Base-by-base conservation (phyloP, 139 green algal genomes). In the Prasinococcaceae sp. region DNA sequence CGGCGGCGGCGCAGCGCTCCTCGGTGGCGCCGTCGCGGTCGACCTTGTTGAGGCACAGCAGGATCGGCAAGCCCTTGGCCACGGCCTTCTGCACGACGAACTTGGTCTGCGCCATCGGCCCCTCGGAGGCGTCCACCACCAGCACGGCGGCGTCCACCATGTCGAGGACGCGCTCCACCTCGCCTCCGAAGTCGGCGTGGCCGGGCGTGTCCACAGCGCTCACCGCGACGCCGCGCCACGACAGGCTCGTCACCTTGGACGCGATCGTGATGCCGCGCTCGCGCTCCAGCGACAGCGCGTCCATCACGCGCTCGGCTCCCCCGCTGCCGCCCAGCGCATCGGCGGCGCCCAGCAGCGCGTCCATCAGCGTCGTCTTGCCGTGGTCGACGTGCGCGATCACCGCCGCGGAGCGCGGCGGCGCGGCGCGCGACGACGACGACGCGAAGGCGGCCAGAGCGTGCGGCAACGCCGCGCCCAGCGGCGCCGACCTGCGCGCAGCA, bases 371-470 rank as follows among this genome's bases (percentile, higher is more conserved):
- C 1, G 83, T 94, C 73, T 95, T 95, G 47, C 86, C 86, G 61
- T 94, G 85, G 50, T 95, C 84, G 43, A 95, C 80, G 55, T 94
- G 85, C 0, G 85, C 76, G 37, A 92, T 90, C 62, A 92, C 88
- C 42, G 83, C 83, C 30, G 85, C 72, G 61, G 84, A 81, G 27
- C 79, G 65, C 10, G n/a, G n/a, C n/a, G n/a, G n/a, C n/a, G n/a
- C n/a, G n/a, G n/a, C n/a, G n/a, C n/a, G n/a, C n/a, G n/a, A n/a
- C n/a, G n/a, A n/a, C n/a, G n/a, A n/a, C n/a, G n/a, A n/a, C n/a
- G n/a, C n/a, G n/a, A n/a, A n/a, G n/a, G n/a, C n/a, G n/a, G n/a
- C n/a, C n/a, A n/a, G n/a, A n/a, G n/a, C n/a, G n/a, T n/a, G n/a
- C n/a, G n/a, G n/a, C n/a, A n/a, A n/a, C n/a, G n/a, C n/a, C n/a